Percentiles rank a stretch among this genome's conserved stretches.
phyloP scores from a whole-genome alignment of 2,329 filamentous ascomycete genomes.

The Cercospora canescens region DNA sequence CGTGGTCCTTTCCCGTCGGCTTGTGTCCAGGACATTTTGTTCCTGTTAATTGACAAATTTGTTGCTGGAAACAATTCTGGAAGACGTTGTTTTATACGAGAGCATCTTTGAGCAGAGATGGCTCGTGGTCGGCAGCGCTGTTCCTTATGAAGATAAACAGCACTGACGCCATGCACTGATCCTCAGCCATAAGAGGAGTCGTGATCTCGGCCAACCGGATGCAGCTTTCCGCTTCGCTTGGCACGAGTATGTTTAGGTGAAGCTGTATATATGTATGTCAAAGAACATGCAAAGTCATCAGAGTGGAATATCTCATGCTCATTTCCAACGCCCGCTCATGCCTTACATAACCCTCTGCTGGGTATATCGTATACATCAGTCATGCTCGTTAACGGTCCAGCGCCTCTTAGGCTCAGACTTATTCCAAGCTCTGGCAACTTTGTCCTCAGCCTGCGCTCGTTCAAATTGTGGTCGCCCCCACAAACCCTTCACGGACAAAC shows the following conservation, averaged over 20 bases:
- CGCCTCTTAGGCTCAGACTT: slow-evolving; percentile 23
- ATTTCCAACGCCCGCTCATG: not conserved
- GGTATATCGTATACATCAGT: slow-evolving; percentile 2
- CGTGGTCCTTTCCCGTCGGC: slow-evolving; percentile 19
- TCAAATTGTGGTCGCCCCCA: slow-evolving; percentile 42
- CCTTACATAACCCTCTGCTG: not conserved
- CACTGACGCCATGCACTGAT: not conserved
- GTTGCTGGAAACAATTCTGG: not conserved
- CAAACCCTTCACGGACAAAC: slow-evolving; percentile 41
- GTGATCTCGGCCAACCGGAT: not conserved
- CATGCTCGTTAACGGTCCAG: slow-evolving; percentile 25
- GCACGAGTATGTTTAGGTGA: not conserved
- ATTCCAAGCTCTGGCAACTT: slow-evolving; percentile 17
- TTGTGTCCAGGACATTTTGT: slow-evolving; percentile 13
- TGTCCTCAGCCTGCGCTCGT: slow-evolving; percentile 17
- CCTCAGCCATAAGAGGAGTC: not conserved
- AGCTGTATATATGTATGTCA: not conserved
- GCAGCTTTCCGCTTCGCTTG: not conserved
- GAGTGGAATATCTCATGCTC: not conserved
- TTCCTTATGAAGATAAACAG: not conserved
- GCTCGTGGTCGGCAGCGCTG: not conserved
- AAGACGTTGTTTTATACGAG: not conserved
- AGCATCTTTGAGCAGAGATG: not conserved
- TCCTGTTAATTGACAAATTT: not conserved
- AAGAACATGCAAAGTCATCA: not conserved